Percentiles rank a stretch among this genome's conserved stretches.
phyloP scores from a whole-genome alignment of 805 yeast species.

The Candida golubevii region DNA sequence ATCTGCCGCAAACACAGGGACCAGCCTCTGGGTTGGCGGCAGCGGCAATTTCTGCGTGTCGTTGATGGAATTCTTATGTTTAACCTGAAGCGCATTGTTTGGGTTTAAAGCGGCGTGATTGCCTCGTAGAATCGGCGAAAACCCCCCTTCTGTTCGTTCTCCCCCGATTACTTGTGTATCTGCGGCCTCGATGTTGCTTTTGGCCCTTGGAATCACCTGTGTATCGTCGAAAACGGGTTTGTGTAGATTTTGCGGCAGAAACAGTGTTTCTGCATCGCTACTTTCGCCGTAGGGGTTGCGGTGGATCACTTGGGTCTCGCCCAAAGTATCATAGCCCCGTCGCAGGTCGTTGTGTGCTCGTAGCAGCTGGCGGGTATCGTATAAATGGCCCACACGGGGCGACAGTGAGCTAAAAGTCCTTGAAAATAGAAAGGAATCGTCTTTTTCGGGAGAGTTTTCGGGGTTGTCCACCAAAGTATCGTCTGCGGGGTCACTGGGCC shows the following conservation, averaged over 20 bases:
- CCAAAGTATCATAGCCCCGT: conserved; percentile 7
- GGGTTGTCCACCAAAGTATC: conserved; percentile 8
- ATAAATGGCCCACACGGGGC: background rate
- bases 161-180: background rate
- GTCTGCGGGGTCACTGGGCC: background rate
- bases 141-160: background rate
- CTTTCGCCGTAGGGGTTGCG: background rate
- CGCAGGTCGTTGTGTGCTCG: background rate
- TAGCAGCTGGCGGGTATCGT: background rate
- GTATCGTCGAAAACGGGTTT: conserved; percentile 9
- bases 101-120: no score
- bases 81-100: no score
- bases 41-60: background rate
- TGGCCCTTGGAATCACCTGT: conserved; percentile 4
- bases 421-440: conserved; percentile 10
- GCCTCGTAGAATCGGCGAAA: no score
- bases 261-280: conserved; percentile 3
- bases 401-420: background rate
- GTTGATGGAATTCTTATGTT: no score
- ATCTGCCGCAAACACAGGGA: no score
- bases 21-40: background rate
- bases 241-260: background rate
- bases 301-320: conserved; percentile 7
- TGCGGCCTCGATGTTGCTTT: background rate
- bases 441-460: conserved; percentile 2